phyloP scores from a whole-genome alignment of 2,329 filamentous ascomycete species.

The Fusarium sp. region DNA sequence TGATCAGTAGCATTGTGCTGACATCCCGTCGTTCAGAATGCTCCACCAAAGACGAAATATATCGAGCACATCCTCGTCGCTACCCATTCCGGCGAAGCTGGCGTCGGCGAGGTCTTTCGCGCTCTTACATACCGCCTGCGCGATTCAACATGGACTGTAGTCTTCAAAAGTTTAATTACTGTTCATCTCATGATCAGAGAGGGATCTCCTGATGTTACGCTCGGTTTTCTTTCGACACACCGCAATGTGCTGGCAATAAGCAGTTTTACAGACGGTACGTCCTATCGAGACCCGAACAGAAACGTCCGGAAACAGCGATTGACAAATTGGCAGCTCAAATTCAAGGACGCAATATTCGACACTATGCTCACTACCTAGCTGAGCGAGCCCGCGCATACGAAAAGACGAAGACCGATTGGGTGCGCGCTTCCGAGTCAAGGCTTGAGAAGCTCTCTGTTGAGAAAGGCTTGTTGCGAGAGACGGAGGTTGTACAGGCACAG shows the following conservation, averaged over 20 bases:
- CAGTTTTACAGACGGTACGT: conserved; percentile 90
- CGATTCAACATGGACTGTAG: conserved; percentile 99
- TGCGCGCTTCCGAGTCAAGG: conserved; percentile 83
- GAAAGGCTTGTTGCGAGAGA: conserved; percentile 92
- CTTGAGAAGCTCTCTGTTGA: conserved; percentile 90
- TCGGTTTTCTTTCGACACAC: conserved; percentile 85
- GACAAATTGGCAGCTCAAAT: conserved; percentile 77
- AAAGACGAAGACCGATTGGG: conserved; percentile 90
- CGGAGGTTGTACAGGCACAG: conserved; percentile 89
- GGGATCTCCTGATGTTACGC: conserved; percentile 88
- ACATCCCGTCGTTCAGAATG: conserved; percentile 70
- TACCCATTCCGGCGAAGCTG: conserved; percentile 93
- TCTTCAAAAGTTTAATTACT: conserved; percentile 97
- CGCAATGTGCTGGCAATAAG: conserved; percentile 88
- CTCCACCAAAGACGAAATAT: conserved; percentile 98
- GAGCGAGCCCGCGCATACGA: conserved; percentile 86
- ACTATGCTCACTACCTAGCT: conserved; percentile 89
- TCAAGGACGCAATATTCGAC: conserved; percentile 93
- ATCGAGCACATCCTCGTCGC: conserved; percentile 98
- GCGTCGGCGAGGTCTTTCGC: conserved; percentile 95
- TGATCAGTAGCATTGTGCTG: background rate
- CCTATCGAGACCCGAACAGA: background rate
- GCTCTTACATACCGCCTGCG: conserved; percentile 88
- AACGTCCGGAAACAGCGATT: conserved; percentile 9
- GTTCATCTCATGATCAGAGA: conserved; percentile 98